Conservation (phyloP, 2,329 filamentous ascomycete species). For the Monosporascus sp. region DNA sequence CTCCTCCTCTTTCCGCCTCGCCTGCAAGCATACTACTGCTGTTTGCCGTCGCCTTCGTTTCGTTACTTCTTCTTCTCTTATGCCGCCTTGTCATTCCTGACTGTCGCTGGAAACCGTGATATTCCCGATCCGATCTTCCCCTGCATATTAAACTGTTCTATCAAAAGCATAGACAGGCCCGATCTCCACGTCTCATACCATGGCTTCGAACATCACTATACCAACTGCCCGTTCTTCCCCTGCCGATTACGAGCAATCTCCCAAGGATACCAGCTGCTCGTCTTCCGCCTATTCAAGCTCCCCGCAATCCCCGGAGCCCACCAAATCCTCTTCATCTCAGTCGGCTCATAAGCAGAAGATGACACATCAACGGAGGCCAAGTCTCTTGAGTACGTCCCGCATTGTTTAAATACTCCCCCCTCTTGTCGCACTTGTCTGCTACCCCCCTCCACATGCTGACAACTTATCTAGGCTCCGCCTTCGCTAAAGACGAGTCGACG, state of each 20-base stretch:
- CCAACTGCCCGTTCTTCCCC: slow-evolving; percentile 40
- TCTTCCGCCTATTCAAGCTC: slow-evolving; percentile 56
- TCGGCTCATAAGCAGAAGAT: slow-evolving; percentile 36
- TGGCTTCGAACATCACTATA: slow-evolving; percentile 68
- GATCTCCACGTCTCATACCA: slow-evolving; percentile 25
- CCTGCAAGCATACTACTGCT: not conserved
- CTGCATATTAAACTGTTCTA: not conserved
- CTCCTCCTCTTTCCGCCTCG: not conserved
- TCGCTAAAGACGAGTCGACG: slow-evolving; percentile 72
- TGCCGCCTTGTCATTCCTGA: not conserved
- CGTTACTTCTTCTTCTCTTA: not conserved
- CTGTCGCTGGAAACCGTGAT: not conserved
- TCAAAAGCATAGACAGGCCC: not conserved
- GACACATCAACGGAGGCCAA: slow-evolving; percentile 52
- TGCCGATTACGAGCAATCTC: slow-evolving; percentile 31
- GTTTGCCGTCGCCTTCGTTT: not conserved
- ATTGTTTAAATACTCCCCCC: slow-evolving; percentile 2
- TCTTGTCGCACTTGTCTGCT: slow-evolving; percentile 15
- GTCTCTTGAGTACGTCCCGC: slow-evolving; percentile 52
- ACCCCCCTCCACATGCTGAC: slow-evolving; percentile 21
- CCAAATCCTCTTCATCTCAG: slow-evolving; percentile 35
- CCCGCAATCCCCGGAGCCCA: slow-evolving; percentile 39
- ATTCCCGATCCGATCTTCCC: no score
- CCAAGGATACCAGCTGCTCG: slow-evolving; percentile 44
- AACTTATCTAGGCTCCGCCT: slow-evolving; percentile 54